phyloP scores from a whole-genome alignment of 2,329 filamentous ascomycete genomes.

The Sordariomycetes sp. region DNA sequence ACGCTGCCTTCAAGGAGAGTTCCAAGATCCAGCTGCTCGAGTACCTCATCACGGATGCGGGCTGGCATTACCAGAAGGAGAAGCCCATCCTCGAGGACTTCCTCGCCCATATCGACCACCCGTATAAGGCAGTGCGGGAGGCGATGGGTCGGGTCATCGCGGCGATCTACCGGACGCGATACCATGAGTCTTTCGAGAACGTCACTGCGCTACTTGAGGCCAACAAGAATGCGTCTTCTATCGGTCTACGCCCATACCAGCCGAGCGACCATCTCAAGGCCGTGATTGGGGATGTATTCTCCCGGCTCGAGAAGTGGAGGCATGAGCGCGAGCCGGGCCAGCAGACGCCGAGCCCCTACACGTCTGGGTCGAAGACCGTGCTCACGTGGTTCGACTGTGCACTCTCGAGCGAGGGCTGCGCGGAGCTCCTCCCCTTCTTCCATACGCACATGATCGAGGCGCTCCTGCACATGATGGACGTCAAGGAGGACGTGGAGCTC shows the following conservation, averaged over 20 bases:
- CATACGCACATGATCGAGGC: conserved; percentile 82
- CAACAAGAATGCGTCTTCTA: conserved; percentile 70
- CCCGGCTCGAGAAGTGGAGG: conserved; percentile 76
- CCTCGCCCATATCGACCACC: conserved; percentile 84
- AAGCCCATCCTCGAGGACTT: conserved; percentile 85
- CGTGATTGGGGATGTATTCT: conserved; percentile 67
- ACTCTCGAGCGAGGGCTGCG: conserved; percentile 86
- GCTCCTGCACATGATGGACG: conserved; percentile 98
- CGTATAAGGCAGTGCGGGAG: conserved; percentile 94
- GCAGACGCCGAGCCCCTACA: conserved; percentile 89
- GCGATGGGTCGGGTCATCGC: conserved; percentile 85
- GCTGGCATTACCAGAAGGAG: conserved; percentile 93
- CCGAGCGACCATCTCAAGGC: conserved; percentile 63
- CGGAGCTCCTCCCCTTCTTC: conserved; percentile 83
- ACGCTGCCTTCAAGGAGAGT: conserved; percentile 97
- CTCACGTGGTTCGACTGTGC: conserved; percentile 90
- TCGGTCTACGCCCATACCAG: conserved; percentile 76
- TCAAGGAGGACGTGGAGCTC: conserved; percentile 94
- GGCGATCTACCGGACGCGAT: conserved; percentile 79
- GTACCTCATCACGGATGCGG: conserved; percentile 74
- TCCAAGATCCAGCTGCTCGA: conserved; percentile 90
- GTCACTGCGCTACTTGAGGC: conserved; percentile 63
- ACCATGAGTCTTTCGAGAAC: conserved; percentile 86
- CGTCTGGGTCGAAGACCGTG: conserved; percentile 90
- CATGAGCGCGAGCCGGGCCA: conserved; percentile 75